A percentile compares a stretch with the other conserved stretches of the same genome.
phyloP scores from a whole-genome alignment of 2,329 filamentous ascomycete genomes.

The Ophiocordyceps camponoti-floridani region DNA sequence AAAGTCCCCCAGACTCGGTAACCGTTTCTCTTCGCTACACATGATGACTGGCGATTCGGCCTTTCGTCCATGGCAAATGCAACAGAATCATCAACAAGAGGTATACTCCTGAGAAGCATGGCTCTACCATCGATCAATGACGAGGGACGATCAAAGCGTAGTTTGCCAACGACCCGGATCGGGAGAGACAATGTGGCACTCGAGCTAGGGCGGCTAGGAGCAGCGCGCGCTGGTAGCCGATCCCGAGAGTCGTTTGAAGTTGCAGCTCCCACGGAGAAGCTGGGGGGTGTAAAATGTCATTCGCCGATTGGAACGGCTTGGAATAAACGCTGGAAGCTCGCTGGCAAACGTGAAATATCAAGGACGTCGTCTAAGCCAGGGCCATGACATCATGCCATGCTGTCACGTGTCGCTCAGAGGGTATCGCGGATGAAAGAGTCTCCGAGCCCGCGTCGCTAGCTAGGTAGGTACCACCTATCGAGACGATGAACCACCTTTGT shows the following conservation, averaged over 20 bases:
- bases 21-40: neutral
- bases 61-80: neutral
- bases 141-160: neutral
- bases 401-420: too few relatives aligned
- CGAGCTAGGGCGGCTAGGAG: neutral
- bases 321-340: too few relatives aligned
- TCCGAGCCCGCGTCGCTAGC: too few relatives aligned
- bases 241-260: neutral
- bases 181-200: neutral
- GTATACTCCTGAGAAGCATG: neutral
- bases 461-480: too few relatives aligned
- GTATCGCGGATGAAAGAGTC: too few relatives aligned
- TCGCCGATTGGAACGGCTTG: too few relatives aligned
- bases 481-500: too few relatives aligned
- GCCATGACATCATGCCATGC: too few relatives aligned
- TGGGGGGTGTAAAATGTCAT: too few relatives aligned
- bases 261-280: too few relatives aligned
- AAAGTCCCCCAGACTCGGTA: neutral
- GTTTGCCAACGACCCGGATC: neutral
- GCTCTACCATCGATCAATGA: neutral
- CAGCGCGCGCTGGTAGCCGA: neutral
- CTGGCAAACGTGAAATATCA: too few relatives aligned
- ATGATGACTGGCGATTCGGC: neutral
- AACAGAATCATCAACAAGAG: neutral
- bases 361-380: too few relatives aligned